phyloP scores from a whole-genome alignment of 2,329 filamentous ascomycete genomes.

The Alternaria metachromatica region DNA sequence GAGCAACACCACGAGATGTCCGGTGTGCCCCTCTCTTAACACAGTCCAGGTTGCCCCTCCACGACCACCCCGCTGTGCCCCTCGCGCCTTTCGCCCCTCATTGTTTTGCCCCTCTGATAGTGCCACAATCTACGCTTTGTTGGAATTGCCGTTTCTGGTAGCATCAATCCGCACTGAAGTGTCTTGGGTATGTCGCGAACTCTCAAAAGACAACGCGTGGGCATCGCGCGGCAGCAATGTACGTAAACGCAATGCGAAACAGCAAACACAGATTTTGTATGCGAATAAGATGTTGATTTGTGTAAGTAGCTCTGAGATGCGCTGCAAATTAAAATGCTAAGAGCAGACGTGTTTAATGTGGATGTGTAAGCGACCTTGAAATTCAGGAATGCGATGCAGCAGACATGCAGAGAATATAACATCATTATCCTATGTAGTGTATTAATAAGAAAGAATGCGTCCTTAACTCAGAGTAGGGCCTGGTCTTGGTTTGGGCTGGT shows the following conservation, averaged over 20 bases:
- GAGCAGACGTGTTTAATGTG: neutral
- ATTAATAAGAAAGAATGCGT: too few species aligned
- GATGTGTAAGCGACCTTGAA: neutral
- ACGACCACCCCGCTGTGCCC: conserved; percentile 14
- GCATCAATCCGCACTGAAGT: neutral
- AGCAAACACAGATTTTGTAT: neutral
- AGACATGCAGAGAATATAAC: neutral
- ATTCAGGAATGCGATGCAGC: neutral
- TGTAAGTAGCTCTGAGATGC: neutral
- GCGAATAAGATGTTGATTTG: neutral
- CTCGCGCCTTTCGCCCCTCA: conserved; percentile 14
- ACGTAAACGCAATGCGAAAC: neutral
- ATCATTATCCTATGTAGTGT: neutral
- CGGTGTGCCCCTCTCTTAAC: neutral
- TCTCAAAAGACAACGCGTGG: neutral
- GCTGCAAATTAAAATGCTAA: neutral
- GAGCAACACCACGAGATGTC: neutral
- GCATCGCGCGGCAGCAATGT: neutral
- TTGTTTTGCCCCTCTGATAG: conserved; percentile 26
- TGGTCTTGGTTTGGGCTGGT: neutral
- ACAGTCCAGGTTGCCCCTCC: conserved; percentile 13
- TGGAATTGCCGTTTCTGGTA: neutral
- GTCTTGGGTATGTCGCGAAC: neutral
- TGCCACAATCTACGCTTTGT: conserved; percentile 12
- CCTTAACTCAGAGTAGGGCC: neutral